Evolutionary conservation across 495 filamentous ascomycete genomes (phyloP).

Genomic region (Bacidia rubella): DNA sequence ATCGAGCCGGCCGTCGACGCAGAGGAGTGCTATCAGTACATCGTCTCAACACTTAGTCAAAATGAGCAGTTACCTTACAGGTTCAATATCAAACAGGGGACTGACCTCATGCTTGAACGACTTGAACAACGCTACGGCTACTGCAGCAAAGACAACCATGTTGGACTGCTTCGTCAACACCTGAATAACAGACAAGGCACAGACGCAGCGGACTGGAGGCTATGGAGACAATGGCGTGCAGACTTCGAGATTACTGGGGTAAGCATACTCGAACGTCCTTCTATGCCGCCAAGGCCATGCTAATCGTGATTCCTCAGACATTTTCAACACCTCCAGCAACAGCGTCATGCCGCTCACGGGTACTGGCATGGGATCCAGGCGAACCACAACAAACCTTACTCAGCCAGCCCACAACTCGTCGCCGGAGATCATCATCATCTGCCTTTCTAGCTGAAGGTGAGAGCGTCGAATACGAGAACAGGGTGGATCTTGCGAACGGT

Average conservation of each 20-base stretch:
- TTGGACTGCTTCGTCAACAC: background rate
- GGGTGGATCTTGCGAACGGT: background rate
- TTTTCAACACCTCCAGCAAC: background rate
- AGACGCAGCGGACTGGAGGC: background rate
- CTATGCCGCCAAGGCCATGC: too few species aligned
- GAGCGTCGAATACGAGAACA: background rate
- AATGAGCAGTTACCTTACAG: background rate
- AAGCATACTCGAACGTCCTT: too few species aligned
- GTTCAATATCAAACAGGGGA: background rate
- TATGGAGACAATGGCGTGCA: background rate
- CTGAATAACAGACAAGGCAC: background rate
- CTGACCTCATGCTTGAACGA: background rate
- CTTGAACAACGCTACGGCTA: background rate
- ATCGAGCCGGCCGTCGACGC: background rate
- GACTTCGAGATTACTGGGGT: background rate
- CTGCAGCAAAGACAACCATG: background rate
- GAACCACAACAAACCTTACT: background rate
- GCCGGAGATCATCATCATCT: background rate
- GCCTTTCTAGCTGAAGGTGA: background rate
- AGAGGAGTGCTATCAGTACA: background rate
- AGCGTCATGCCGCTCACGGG: background rate
- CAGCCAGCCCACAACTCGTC: background rate
- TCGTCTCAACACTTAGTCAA: background rate
- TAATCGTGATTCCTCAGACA: too few species aligned
- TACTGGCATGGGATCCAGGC: background rate